Base-by-base conservation (phyloP, 441 rosid species). In the Codiaeum variegatum region DNA sequence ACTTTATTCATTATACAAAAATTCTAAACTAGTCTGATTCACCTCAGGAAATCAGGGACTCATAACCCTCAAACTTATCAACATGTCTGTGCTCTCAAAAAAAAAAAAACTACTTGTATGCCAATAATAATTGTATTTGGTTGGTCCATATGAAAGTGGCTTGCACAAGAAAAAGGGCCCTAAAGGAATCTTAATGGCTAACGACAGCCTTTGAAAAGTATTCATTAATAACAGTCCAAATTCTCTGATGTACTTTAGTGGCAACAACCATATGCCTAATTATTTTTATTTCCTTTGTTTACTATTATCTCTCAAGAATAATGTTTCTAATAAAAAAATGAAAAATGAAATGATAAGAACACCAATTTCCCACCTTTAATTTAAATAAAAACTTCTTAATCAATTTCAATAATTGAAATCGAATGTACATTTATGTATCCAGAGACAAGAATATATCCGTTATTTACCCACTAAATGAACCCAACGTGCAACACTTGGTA, bases 401-500 rank as follows among this genome's bases (percentile, higher is more conserved):
- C 13, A 40, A 40, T 40, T 40, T 40, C 44, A 40, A 13, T n/a
- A 40, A 40, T 9, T 40, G 44, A 40, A 40, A 40, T 40, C 11
- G 44, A 40, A 40, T 40, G 44, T 40, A 13, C 2, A 13, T 40
- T 40, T 40, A 40, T 13, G 11, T 38, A 38, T 9, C 44, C 44
- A 38, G 11, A 38, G 0, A 38, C 44, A 8, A 9, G 44, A 38
- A 38, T 38, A n/a, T 38, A 9, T 38, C 12, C 8, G 13, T 40
- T 40, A 40, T 40, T 10, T 40, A 40, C 12, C 3, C 36, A 83
- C 82, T 76, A 94, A 76, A 67, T 85, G 97, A 29, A 92, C 77
- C 98, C 97, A 94, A 60, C 84, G 69, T 4, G 85, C 91, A 0
- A 44, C 78, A 78, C 98, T 86, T 21, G 98, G 97, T 62, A 90